A percentile compares a stretch with the other conserved stretches of the same genome.
These are phyloP conservation scores for Edhazardia aedis DNA, from an alignment of 371 early-diverging fungal genomes.

Conservation along the genomic window DNA sequence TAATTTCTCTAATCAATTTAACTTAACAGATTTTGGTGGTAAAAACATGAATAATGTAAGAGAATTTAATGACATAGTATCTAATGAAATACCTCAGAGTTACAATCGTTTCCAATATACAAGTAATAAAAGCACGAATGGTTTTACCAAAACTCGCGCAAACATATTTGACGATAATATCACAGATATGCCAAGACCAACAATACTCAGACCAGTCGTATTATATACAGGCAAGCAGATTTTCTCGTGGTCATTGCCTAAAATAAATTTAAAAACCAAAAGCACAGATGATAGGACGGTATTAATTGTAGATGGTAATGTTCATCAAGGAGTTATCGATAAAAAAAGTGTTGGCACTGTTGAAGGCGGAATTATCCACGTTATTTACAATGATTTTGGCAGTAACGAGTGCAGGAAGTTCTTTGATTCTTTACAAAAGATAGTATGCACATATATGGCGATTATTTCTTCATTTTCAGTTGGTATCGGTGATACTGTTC, in stretches of 20 bases:
- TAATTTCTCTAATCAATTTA: too few species aligned
- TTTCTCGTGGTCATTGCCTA: constrained; percentile 67
- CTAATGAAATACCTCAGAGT: too few species aligned
- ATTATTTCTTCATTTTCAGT: constrained; percentile 68
- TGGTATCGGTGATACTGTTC: constrained; percentile 94
- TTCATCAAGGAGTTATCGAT: constrained; percentile 76
- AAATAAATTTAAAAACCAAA: constrained; percentile 23
- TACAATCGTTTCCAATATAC: too few species aligned
- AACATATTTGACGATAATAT: neutral
- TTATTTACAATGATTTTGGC: constrained; percentile 78
- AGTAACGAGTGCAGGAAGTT: constrained; percentile 65
- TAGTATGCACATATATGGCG: constrained; percentile 80
- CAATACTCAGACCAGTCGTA: constrained; percentile 73
- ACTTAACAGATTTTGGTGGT: too few species aligned
- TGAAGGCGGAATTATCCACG: constrained; percentile 74
- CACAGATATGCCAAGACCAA: constrained; percentile 41
- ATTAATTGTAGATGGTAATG: constrained; percentile 70
- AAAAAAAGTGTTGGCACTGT: constrained; percentile 84
- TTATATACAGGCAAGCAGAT: constrained; percentile 96
- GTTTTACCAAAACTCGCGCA: neutral
- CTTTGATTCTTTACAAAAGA: constrained; percentile 73
- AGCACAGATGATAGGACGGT: constrained; percentile 44
- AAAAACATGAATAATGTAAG: too few species aligned
- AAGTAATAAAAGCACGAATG: too few species aligned
- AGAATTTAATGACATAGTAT: too few species aligned